Evolutionary conservation across 768 basidiomycete species (phyloP).

Genomic region (Boletus fagicola): DNA sequence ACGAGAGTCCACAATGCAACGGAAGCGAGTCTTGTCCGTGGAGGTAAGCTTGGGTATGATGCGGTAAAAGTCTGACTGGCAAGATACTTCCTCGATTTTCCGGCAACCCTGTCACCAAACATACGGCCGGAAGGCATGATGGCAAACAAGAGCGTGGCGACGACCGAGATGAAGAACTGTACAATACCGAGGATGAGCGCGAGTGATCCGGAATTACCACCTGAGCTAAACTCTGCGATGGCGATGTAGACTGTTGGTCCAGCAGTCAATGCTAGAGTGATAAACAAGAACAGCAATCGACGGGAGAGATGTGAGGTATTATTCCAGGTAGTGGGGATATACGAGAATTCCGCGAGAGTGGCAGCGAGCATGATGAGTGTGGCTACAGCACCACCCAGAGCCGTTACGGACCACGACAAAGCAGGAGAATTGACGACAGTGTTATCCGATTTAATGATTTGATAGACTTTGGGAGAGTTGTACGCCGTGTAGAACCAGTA

Average conservation of each 20-base stretch:
- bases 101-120: constrained; percentile 97
- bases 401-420: constrained; percentile 90
- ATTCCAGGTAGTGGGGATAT: constrained; percentile 98
- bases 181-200: constrained; percentile 93
- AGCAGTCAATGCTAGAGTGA: constrained; percentile 87
- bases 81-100: constrained; percentile 94
- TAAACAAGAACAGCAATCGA: constrained; percentile 81
- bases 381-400: constrained; percentile 94
- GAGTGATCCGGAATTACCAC: constrained; percentile 61
- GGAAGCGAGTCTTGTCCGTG: constrained; percentile 71
- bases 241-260: constrained; percentile 96
- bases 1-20: constrained; percentile 85
- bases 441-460: constrained; percentile 32
- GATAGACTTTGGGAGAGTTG: constrained; percentile 88
- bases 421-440: constrained; percentile 61
- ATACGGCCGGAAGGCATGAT: constrained; percentile 95
- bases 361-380: constrained; percentile 95
- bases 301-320: constrained; percentile 96
- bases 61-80: constrained; percentile 99
- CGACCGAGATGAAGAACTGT: constrained; percentile 91
- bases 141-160: constrained; percentile 83
- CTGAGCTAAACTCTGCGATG: constrained; percentile 64
- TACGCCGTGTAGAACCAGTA: constrained; percentile 97
- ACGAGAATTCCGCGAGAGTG: constrained; percentile 92
- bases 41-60: constrained; percentile 74